Percentiles rank a stretch among this genome's conserved stretches.
phyloP scores from a whole-genome alignment of 306 rosid genomes.

The Mimosa pudica region DNA sequence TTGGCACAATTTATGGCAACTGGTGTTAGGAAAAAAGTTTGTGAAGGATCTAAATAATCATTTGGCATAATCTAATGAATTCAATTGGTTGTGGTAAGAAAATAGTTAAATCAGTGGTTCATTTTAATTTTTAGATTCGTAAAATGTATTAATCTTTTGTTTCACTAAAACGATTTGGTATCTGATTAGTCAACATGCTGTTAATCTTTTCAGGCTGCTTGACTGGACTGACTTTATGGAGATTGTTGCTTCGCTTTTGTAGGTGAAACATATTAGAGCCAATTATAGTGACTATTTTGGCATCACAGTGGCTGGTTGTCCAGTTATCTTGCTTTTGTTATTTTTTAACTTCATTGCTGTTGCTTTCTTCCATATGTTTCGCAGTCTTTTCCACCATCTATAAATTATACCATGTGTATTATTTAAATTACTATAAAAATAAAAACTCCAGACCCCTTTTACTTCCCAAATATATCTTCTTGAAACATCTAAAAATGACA shows the following conservation, averaged over 20 bases:
- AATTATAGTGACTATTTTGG: slow-evolving; percentile 91
- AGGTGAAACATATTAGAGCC: slow-evolving; percentile 85
- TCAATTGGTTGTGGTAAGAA: no score
- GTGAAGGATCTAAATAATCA: no score
- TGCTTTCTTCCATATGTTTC: neutral
- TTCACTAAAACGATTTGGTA: slow-evolving; percentile 6
- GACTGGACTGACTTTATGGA: slow-evolving; percentile 24
- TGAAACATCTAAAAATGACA: no score
- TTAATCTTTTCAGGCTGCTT: slow-evolving; percentile 23
- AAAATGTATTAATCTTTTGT: slow-evolving; percentile 4
- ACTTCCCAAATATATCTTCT: no score
- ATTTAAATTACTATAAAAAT: no score
- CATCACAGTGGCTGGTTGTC: slow-evolving; percentile 95
- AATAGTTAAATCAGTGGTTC: slow-evolving; percentile 12
- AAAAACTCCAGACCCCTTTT: no score
- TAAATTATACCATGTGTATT: no score
- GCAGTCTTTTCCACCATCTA: slow-evolving; percentile 12
- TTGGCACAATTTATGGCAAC: no score
- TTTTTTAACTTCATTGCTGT: slow-evolving; percentile 24
- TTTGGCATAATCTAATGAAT: no score
- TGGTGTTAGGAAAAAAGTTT: no score
- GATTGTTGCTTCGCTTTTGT: slow-evolving; percentile 21
- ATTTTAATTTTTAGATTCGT: slow-evolving; percentile 21
- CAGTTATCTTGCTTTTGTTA: slow-evolving; percentile 53
- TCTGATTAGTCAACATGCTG: slow-evolving; percentile 1